Evolutionary conservation across 352 stramenopile species (phyloP), one percentile per base, ranked within the genome.

Genomic region (Bremia lactucae): DNA sequence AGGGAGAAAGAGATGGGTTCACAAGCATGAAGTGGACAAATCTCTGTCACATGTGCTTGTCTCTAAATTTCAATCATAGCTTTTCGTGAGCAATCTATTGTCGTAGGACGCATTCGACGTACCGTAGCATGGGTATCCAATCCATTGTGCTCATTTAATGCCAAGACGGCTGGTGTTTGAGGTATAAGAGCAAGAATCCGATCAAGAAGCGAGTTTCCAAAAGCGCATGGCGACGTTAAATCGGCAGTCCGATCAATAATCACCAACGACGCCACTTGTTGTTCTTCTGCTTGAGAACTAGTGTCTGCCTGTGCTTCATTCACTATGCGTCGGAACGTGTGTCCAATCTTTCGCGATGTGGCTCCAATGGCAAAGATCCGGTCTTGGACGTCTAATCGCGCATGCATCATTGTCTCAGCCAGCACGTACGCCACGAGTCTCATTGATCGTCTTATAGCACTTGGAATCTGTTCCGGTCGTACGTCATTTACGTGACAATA

Each of bases 281-380:
- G 56, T 5, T 51, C 53, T 37, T 79, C 62, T 4, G 49, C 24
- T 25, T 61, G 55, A 22, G 61, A 41, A 7, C 20, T 66, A 16
- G 52, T 49, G 20, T 81, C 73, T 48, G 82, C 62, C 36, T 83
- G 41, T 4, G 76, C 15, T 18, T 85, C 68, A 38, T 75, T 63
- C 40, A 86, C 44, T 14, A 83, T 86, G 11, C 55, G 59, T 36
- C 80, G 55, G 41, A 90, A 39, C 5, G 77, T 90, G 42, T 90
- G 72, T 6, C 77, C 77, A 16, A 90, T 80, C 45, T 90, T 90
- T 24, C 87, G 54, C 6, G 73, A 87, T 6, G 73, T 87, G 0
- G 56, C 59, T 14, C 77, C 77, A n/a, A 87, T 36, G 1, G 73
- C 62, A 35, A 77, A 87, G 25, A 90, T 84, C 13, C 65, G 65